These are phyloP conservation scores for Avena atlantica DNA, from an alignment of 176 grass and related monocot genomes.

Conservation along the genomic window DNA sequence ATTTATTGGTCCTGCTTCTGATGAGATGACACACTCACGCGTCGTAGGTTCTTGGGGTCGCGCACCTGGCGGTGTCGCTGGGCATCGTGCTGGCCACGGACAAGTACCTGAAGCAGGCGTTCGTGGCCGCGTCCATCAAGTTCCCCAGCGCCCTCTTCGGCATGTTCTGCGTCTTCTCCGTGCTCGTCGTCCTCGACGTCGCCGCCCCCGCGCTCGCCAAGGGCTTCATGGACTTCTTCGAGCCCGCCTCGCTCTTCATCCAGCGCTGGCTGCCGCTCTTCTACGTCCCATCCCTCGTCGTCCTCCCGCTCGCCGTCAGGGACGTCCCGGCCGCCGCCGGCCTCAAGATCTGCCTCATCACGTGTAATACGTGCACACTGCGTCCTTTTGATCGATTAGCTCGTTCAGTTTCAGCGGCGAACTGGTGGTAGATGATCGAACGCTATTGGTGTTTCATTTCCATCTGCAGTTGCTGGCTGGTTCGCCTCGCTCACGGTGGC, in stretches of 20 bases:
- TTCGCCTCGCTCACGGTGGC: conserved; percentile 73
- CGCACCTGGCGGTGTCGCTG: conserved; percentile 69
- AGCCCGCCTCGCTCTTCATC: conserved; percentile 84
- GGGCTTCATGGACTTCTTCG: conserved; percentile 70
- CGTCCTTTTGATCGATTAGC: too few species aligned
- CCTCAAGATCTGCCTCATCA: conserved; percentile 83
- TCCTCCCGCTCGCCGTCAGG: conserved; percentile 74
- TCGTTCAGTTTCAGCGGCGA: not conserved
- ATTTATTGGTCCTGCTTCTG: not conserved
- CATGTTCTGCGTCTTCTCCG: conserved; percentile 90
- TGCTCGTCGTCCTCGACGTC: conserved; percentile 63
- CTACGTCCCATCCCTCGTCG: conserved; percentile 88
- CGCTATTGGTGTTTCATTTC: not conserved
- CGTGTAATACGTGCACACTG: conserved; percentile 40
- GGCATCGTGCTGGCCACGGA: conserved; percentile 68
- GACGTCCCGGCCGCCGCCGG: conserved; percentile 77
- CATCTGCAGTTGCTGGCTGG: conserved; percentile 69
- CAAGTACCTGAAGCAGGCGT: conserved; percentile 74
- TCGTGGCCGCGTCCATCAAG: conserved; percentile 76
- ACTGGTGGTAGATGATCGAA: not conserved
- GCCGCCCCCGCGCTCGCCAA: conserved; percentile 65
- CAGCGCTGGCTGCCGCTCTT: conserved; percentile 91
- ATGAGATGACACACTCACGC: too few species aligned
- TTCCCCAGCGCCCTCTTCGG: conserved; percentile 89
- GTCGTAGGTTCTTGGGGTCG: conserved; percentile 48